Evolutionary conservation across 78 protist genomes (phyloP).

Genomic region (Chrysochromulina tobinii): DNA sequence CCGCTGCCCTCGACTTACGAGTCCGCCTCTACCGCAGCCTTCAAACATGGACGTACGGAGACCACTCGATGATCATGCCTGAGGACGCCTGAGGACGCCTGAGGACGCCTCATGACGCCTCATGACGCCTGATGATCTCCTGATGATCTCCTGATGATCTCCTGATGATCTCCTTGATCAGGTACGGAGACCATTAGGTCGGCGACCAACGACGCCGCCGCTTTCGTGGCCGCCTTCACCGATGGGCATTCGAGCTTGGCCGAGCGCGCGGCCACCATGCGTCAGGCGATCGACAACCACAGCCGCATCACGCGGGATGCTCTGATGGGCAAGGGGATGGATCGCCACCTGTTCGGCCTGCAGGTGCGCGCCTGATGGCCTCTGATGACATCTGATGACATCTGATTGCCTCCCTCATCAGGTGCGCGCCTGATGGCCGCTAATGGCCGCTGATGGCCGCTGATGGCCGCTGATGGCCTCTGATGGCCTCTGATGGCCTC

Average conservation of each 20-base stretch:
- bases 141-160: too few relatives aligned
- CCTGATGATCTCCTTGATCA: too few relatives aligned
- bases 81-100: too few relatives aligned
- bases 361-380: too few relatives aligned
- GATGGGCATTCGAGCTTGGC: neutral
- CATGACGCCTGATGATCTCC: too few relatives aligned
- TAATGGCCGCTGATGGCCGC: too few relatives aligned
- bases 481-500: too few relatives aligned
- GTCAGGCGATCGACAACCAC: neutral
- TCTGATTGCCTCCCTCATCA: too few relatives aligned
- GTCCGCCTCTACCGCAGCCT: constrained; percentile 36
- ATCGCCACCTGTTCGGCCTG: constrained; percentile 31
- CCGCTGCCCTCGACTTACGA: constrained; percentile 28
- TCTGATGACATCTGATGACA: too few relatives aligned
- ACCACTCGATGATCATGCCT: neutral
- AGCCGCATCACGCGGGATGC: neutral
- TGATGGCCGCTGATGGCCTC: too few relatives aligned
- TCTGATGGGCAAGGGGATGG: constrained; percentile 25
- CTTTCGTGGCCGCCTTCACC: neutral
- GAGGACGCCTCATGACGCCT: too few relatives aligned
- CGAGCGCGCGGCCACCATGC: neutral
- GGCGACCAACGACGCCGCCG: constrained; percentile 17
- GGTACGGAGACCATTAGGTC: constrained; percentile 35
- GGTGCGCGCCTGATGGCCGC: too few relatives aligned
- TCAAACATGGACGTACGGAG: constrained; percentile 49